Evolutionary conservation across 2,329 filamentous ascomycete genomes (phyloP), one percentile per base, ranked within the genome.

Genomic region (Elsinoe batatas): DNA sequence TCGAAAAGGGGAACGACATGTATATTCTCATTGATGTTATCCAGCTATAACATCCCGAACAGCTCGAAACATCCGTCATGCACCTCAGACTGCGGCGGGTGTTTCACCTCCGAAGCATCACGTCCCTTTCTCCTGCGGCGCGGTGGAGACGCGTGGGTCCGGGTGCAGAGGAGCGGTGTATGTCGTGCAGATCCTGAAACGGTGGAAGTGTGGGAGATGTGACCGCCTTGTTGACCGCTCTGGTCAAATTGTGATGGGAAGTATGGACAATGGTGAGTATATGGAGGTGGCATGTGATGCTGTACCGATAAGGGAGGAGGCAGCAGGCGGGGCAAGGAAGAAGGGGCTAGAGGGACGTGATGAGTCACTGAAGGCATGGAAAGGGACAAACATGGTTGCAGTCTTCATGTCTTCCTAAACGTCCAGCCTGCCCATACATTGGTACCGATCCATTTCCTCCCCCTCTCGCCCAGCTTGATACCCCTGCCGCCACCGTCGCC

Each of bases 351-450:
- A 26, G 6, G 22, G 3, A 3, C 3, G 6, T 26, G 22, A 26
- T 26, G 22, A 26, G 22, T 26, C 6, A 26, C 22, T 26, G 4
- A 8, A 2, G 7, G 26, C 18, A 44, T 12, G 6, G 11, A 12
- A 11, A 26, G 18, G 40, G 10, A 13, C 12, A 18, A 18, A 18
- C 5, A 42, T 18, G 38, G 18, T 44, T 12, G 18, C 8, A 15
- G 4, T 20, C 30, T 20, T 20, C 54, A 55, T 53, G 51, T 49
- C 54, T 59, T 63, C 55, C 57, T 60, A 36, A 72, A 18, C 26
- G 69, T 55, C 26, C 72, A 11, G 3, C 69, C 70, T 64, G 61
- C 69, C 71, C 71, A 73, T 5, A 73, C 69, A 32, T 61, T 68
- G 1, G 62, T 58, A 5, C 71, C 70, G 40, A 72, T 58, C 71